Conservation (phyloP, 257 asterid species). For the Leptodermis oblonga region DNA sequence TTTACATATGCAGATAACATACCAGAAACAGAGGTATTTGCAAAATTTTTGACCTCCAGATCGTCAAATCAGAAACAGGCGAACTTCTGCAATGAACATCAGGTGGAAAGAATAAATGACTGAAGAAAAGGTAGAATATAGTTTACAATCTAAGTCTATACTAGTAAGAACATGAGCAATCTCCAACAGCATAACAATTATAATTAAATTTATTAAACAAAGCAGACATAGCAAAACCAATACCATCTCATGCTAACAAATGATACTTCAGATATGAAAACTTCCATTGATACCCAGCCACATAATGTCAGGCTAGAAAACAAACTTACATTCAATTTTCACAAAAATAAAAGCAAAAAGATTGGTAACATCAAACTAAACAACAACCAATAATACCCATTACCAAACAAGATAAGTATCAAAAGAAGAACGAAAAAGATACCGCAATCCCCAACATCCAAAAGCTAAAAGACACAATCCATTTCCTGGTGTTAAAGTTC, state of each 20-base stretch:
- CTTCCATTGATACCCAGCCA: background rate
- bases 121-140: background rate
- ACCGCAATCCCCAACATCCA: background rate
- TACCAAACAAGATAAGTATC: background rate
- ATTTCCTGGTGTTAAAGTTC: background rate
- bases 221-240: background rate
- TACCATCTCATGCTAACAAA: background rate
- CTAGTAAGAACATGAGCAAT: background rate
- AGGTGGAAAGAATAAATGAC: background rate
- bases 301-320: background rate
- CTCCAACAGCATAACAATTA: background rate
- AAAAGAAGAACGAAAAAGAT: background rate
- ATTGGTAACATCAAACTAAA: background rate
- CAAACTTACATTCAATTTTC: no score
- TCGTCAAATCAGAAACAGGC: constrained; percentile 20
- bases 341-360: background rate
- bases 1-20: constrained; percentile 46
- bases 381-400: background rate
- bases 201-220: background rate
- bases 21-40: constrained; percentile 41
- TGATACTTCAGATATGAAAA: background rate
- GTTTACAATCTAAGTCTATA: background rate
- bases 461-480: background rate
- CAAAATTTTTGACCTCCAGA: constrained; percentile 31
- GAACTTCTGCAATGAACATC: constrained; percentile 20